Percentiles rank a stretch among this genome's conserved stretches.
These are phyloP conservation scores for Gypsophila paniculata DNA, from an alignment of 179 eudicot genomes.

Conservation along the genomic window DNA sequence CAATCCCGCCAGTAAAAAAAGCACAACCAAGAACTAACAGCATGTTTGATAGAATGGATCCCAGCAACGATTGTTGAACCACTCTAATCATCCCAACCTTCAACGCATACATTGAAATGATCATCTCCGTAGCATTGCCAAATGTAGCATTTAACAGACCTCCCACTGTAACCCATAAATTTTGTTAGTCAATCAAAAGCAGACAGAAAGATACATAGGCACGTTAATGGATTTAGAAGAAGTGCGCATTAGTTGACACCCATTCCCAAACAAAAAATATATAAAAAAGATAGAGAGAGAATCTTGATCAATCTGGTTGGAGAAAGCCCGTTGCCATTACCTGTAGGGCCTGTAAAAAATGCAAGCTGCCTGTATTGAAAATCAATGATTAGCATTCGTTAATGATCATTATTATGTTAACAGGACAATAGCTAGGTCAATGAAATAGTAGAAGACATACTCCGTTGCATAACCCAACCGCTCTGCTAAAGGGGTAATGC, in stretches of 20 bases:
- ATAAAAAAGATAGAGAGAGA: not conserved
- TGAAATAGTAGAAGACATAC: constrained; percentile 42
- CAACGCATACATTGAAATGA: constrained; percentile 80
- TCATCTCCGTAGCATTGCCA: constrained; percentile 97
- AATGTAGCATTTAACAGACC: constrained; percentile 96
- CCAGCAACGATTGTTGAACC: constrained; percentile 84
- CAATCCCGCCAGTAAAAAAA: constrained; percentile 82
- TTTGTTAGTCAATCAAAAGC: constrained; percentile 20
- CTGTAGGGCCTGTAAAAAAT: constrained; percentile 80
- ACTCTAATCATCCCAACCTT: constrained; percentile 88
- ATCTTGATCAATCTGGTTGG: not conserved
- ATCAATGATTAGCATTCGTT: constrained; percentile 9
- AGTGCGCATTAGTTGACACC: not conserved
- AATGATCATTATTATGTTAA: constrained; percentile 3
- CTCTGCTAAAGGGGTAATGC: constrained; percentile 86
- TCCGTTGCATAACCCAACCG: constrained; percentile 94
- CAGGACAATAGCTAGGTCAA: constrained; percentile 2
- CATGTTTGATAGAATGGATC: constrained; percentile 96
- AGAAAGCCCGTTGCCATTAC: constrained; percentile 32
- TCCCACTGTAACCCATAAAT: constrained; percentile 57
- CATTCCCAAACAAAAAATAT: not conserved
- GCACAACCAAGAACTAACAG: constrained; percentile 93
- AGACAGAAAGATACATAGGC: not conserved
- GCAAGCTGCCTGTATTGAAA: constrained; percentile 77
- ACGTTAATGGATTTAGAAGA: not conserved